phyloP scores from a whole-genome alignment of 148 eudicot genomes.

The Rhododendron vialii region DNA sequence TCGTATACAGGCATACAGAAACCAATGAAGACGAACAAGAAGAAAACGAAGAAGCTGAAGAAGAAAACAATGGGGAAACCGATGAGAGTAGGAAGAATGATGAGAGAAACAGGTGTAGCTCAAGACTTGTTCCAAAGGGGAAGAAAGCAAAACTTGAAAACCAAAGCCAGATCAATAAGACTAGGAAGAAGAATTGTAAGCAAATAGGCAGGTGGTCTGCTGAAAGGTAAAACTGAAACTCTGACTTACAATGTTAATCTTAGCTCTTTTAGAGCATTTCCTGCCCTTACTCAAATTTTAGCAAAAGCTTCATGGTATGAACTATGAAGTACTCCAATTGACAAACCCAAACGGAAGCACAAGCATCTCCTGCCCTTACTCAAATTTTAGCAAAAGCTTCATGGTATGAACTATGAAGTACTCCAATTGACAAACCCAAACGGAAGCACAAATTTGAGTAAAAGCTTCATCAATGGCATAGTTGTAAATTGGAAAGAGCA shows the following conservation, averaged over 20 bases:
- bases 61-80: conserved; percentile 13
- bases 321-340: too few species aligned
- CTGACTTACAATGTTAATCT: background rate
- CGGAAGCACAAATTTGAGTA: too few species aligned
- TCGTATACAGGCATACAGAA: conserved; percentile 37
- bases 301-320: too few species aligned
- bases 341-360: too few species aligned
- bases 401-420: too few species aligned
- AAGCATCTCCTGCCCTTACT: too few species aligned
- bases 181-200: conserved; percentile 19
- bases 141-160: conserved; percentile 30
- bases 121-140: conserved; percentile 10
- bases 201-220: conserved; percentile 62
- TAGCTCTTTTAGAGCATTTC: background rate
- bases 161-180: conserved; percentile 13
- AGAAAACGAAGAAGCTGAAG: conserved; percentile 14
- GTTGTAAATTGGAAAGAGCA: too few species aligned
- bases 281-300: too few species aligned
- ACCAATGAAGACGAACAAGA: conserved; percentile 13
- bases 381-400: too few species aligned
- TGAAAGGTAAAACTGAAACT: conserved; percentile 3
- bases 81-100: conserved; percentile 5
- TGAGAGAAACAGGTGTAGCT: conserved; percentile 14
- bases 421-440: too few species aligned
- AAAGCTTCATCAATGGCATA: too few species aligned